Base-by-base conservation (phyloP, 2,329 filamentous ascomycete genomes). In the Colletotrichum musicola region DNA sequence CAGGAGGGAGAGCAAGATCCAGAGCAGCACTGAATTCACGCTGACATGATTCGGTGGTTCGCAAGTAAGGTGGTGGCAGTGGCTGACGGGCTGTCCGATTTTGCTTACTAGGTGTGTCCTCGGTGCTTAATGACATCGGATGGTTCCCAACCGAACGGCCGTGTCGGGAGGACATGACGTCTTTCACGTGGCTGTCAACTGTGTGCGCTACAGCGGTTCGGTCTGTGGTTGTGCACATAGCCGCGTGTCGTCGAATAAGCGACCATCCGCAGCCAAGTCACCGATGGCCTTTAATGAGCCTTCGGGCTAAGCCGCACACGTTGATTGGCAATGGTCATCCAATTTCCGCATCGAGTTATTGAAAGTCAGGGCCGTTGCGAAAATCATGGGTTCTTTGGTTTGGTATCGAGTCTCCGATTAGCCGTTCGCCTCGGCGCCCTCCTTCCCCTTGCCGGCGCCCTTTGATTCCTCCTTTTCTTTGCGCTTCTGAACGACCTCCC, bases 401-500 rank as follows among this genome's bases (percentile, higher is more conserved):
- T 66, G 55, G 56, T 68, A 68, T 68, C 57, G 59, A 63, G 13
- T 63, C 47, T 54, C 42, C 20, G 1, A 38, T 75, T 68, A 78
- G 22, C 73, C 77, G 55, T 77, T 76, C 2, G 78, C 73, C 71
- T 80, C 77, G 57, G 78, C 77, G 38, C 77, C 76, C 40, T 80
- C 81, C 70, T 83, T 82, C 51, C 75, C 76, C 55, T 80, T 80
- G 68, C 80, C 77, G 56, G 79, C 77, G 50, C 77, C 78, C 67
- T 81, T 80, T 59, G 84, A 89, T 71, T 89, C 88, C 46, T 92
- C 90, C 80, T 94, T 96, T 70, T 97, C 94, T 84, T 97, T 98
- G 74, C 96, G 87, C 82, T 97, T 93, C 84, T 97, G 93, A 50
- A 95, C 93, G 4, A 99, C 94, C 76, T 99, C 96, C 95, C 96